Conservation (phyloP, 768 basidiomycete species). For the Clathrus columnatus region DNA sequence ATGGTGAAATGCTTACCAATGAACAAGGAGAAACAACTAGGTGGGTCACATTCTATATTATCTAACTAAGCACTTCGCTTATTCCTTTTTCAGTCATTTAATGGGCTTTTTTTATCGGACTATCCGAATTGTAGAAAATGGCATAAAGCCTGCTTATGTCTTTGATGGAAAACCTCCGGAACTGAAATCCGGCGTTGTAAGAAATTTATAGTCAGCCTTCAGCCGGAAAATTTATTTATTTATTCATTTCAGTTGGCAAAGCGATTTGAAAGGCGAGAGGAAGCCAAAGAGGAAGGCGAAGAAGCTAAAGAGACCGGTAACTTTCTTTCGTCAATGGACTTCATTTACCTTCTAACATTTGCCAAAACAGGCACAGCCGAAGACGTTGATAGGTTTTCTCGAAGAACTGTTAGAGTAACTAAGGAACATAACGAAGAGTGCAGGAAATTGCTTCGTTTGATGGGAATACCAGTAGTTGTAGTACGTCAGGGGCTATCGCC, state of each 20-base stretch:
- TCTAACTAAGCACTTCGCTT: neutral
- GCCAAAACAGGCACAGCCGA: constrained; percentile 60
- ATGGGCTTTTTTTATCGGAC: constrained; percentile 99
- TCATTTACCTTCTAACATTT: neutral
- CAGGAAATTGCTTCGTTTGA: constrained; percentile 71
- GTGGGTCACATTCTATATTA: constrained; percentile 12
- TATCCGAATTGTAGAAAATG: constrained; percentile 95
- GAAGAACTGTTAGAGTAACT: constrained; percentile 91
- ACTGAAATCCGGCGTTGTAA: constrained; percentile 90
- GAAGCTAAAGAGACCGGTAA: constrained; percentile 90
- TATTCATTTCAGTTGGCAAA: constrained; percentile 66
- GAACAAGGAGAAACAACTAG: constrained; percentile 96
- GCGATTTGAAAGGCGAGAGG: constrained; percentile 84
- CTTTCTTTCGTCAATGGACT: neutral
- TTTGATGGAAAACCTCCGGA: constrained; percentile 99
- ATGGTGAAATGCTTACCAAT: constrained; percentile 94
- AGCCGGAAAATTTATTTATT: constrained; percentile 5
- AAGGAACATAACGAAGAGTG: constrained; percentile 96
- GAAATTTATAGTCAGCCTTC: constrained; percentile 25
- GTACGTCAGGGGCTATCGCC: constrained; percentile 37
- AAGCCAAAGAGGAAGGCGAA: constrained; percentile 90
- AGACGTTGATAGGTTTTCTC: constrained; percentile 83
- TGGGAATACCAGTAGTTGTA: constrained; percentile 95
- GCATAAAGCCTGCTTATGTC: constrained; percentile 95
- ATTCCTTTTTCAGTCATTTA: constrained; percentile 60